These are phyloP conservation scores for Anisogramma anomala DNA, from an alignment of 2,329 filamentous ascomycete genomes.

Conservation along the genomic window DNA sequence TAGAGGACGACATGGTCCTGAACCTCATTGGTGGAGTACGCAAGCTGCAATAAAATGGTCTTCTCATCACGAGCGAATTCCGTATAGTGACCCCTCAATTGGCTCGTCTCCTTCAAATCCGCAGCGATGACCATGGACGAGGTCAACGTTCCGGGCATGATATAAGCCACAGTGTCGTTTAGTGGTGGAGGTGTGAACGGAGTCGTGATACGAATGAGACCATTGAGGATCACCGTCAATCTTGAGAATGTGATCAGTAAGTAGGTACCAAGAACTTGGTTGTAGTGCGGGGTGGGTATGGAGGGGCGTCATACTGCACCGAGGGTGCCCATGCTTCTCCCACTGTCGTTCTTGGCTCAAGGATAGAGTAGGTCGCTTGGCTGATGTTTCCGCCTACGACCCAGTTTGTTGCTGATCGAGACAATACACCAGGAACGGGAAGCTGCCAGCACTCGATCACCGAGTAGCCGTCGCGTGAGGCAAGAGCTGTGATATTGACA, in stretches of 20 bases:
- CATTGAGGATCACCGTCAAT: slow-evolving; percentile 23
- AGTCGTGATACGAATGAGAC: slow-evolving; percentile 23
- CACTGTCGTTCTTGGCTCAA: slow-evolving; percentile 21
- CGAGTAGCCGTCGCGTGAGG: slow-evolving; percentile 20
- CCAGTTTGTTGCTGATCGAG: slow-evolving; percentile 23
- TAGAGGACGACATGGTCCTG: slow-evolving; percentile 22
- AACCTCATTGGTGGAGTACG: slow-evolving; percentile 18
- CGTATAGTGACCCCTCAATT: slow-evolving; percentile 22
- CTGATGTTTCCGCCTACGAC: slow-evolving; percentile 19
- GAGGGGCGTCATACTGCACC: too few relatives aligned
- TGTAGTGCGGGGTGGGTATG: too few relatives aligned
- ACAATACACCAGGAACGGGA: slow-evolving; percentile 17
- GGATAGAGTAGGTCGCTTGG: slow-evolving; percentile 22
- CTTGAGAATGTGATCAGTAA: slow-evolving; percentile 12
- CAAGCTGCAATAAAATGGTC: slow-evolving; percentile 23
- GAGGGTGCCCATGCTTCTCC: slow-evolving; percentile 25
- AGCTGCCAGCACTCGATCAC: slow-evolving; percentile 23
- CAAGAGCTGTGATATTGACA: slow-evolving; percentile 22
- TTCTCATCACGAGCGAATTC: slow-evolving; percentile 25
- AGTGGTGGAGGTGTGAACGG: slow-evolving; percentile 15
- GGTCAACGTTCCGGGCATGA: slow-evolving; percentile 21
- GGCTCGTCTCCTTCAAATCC: slow-evolving; percentile 20
- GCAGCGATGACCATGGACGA: slow-evolving; percentile 24
- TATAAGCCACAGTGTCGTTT: slow-evolving; percentile 19
- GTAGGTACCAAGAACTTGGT: background rate